Conservation (phyloP, 257 asterid genomes). For the Handroanthus guayacan region DNA sequence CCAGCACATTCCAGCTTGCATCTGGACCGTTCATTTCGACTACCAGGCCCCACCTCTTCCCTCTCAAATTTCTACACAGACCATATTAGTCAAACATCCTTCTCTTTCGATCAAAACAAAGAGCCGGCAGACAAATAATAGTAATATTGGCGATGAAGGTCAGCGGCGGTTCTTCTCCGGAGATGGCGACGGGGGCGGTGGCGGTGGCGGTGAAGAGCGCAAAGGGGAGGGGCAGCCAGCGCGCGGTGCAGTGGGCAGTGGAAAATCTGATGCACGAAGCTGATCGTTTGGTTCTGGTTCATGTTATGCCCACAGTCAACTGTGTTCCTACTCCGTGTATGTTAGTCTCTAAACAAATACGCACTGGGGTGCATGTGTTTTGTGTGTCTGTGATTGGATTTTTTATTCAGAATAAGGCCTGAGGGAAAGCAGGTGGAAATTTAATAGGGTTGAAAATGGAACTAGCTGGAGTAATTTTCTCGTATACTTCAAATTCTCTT, state of each 20-base stretch:
- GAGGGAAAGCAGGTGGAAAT: neutral
- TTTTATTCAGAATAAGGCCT: slow-evolving; percentile 25
- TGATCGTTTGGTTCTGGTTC: slow-evolving; percentile 64
- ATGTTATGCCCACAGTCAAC: slow-evolving; percentile 67
- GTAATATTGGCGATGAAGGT: slow-evolving; percentile 25
- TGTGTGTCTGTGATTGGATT: neutral
- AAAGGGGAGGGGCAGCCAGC: slow-evolving; percentile 74
- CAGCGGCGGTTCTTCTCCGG: slow-evolving; percentile 40
- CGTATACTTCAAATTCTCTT: slow-evolving; percentile 1
- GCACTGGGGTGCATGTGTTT: slow-evolving; percentile 9
- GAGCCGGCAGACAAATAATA: neutral
- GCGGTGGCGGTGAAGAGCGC: slow-evolving; percentile 83
- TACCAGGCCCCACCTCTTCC: slow-evolving; percentile 6
- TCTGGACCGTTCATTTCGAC: slow-evolving; percentile 40
- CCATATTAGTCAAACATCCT: slow-evolving; percentile 4
- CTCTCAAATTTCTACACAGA: slow-evolving; percentile 14
- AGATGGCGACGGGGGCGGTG: slow-evolving; percentile 57
- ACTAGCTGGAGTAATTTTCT: slow-evolving; percentile 3
- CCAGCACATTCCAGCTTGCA: slow-evolving; percentile 20
- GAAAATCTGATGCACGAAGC: slow-evolving; percentile 60
- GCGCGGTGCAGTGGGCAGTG: slow-evolving; percentile 86
- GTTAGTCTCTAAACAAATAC: slow-evolving; percentile 22
- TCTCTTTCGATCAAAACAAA: neutral
- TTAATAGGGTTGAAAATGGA: slow-evolving; percentile 32
- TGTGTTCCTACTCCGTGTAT: slow-evolving; percentile 84